Evolutionary conservation across 371 early-diverging fungal species (phyloP), one percentile per base, ranked within the genome.

Genomic region (Haplosporangium sp.): DNA sequence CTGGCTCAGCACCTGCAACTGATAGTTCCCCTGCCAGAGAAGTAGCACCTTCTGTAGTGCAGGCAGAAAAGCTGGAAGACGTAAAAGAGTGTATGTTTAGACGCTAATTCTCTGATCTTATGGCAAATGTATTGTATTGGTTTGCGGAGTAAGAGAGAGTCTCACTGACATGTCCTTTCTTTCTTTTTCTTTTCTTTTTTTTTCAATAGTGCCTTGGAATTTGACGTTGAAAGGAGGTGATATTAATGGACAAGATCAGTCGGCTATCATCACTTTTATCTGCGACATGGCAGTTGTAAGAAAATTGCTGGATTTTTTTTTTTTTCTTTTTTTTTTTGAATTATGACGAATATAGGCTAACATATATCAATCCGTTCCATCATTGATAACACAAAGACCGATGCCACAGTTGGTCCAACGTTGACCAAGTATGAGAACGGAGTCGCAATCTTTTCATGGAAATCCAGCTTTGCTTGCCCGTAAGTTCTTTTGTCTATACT

Each of bases 171-270:
- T n/a, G n/a, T 52, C 52, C 52, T n/a, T n/a, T 52, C 52, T 39
- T 15, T 13, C n/a, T 11, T 19, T 19, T 40, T 53, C 8, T 47
- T 63, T 35, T 35, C 6, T 47, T 17, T 20, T 13, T 13, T 40
- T 15, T 59, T 59, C 19, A 39, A 45, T 57, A 81, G 81, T 71
- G 72, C 81, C 81, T 8, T 81, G 81, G 81, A 74, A 57, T 40
- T 62, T 81, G 69, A 81, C 81, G 1, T 59, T 81, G 69, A 74
- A 74, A 40, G 81, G 81, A 38, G 81, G 81, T 8, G 37, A 37
- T 42, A 71, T 74, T 17, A 47, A 42, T 15, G 69, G 63, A 38
- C 63, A 60, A 59, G 68, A 70, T 40, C 74, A 81, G 63, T 81
- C 72, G 2, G 66, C 81, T 13, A 57, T 71, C 40, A 81, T 81